These are phyloP conservation scores for Erysimum cheiri DNA, from an alignment of 441 rosid genomes.

Conservation along the genomic window DNA sequence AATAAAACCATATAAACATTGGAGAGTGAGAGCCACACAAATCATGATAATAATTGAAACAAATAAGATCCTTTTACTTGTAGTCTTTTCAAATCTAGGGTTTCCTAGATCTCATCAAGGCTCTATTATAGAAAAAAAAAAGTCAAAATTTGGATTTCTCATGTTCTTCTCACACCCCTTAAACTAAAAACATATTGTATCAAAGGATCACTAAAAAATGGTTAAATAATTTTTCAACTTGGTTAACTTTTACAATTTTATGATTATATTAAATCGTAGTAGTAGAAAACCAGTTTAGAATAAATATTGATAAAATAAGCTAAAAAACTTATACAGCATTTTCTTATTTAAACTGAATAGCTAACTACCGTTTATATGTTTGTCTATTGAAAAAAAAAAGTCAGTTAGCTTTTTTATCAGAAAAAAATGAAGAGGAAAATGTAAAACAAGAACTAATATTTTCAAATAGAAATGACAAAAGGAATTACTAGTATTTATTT, in stretches of 20 bases:
- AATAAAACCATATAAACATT: constrained; percentile 4
- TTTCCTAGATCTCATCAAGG: constrained; percentile 42
- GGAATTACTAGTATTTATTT: constrained; percentile 2
- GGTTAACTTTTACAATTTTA: background rate
- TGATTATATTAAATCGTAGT: background rate
- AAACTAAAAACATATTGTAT: constrained; percentile 23
- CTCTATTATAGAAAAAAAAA: constrained; percentile 23
- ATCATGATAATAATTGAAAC: constrained; percentile 35
- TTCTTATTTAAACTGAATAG: background rate
- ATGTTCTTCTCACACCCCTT: constrained; percentile 25
- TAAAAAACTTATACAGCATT: background rate
- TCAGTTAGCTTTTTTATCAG: background rate
- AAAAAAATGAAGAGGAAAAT: background rate
- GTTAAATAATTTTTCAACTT: background rate
- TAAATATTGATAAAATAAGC: background rate
- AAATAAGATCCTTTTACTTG: constrained; percentile 34
- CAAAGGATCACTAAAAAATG: background rate
- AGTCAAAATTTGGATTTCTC: constrained; percentile 41
- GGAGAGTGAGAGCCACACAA: constrained; percentile 50
- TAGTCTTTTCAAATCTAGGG: constrained; percentile 48
- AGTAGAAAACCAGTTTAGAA: background rate
- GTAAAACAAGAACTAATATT: background rate
- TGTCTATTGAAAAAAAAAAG: background rate
- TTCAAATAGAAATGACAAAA: constrained; percentile 20
- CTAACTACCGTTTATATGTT: background rate